Conservation (phyloP, 2,329 filamentous ascomycete genomes). For the Claviceps digitariae region DNA sequence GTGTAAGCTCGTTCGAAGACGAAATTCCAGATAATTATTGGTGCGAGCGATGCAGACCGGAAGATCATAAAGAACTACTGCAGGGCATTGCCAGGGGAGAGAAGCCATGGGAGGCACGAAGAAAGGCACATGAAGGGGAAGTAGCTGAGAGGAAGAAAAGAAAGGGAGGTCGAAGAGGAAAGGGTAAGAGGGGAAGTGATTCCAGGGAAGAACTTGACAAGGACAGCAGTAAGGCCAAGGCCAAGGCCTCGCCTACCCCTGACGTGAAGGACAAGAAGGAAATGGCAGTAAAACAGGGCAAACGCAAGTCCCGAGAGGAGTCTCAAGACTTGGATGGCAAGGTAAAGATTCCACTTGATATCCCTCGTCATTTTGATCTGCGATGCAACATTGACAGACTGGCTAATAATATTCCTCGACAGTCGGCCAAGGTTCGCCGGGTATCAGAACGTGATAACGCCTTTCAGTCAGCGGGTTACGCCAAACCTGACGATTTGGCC, state of each 20-base stretch:
- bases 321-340: constrained; percentile 38
- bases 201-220: constrained; percentile 45
- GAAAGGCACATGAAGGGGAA: constrained; percentile 49
- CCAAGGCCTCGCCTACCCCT: constrained; percentile 27
- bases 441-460: constrained; percentile 35
- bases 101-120: constrained; percentile 68
- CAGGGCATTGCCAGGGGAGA: constrained; percentile 68
- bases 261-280: constrained; percentile 37
- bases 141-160: constrained; percentile 45
- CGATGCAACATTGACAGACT: neutral
- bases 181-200: constrained; percentile 54
- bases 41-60: constrained; percentile 79
- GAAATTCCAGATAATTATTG: constrained; percentile 75
- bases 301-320: constrained; percentile 45
- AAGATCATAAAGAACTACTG: constrained; percentile 69
- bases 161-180: constrained; percentile 47
- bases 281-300: constrained; percentile 27
- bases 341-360: constrained; percentile 19
- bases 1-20: constrained; percentile 63
- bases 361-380: neutral
- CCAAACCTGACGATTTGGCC: constrained; percentile 37
- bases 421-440: constrained; percentile 37
- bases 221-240: constrained; percentile 15
- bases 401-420: neutral
- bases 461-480: constrained; percentile 26